A percentile compares a stretch with the other conserved stretches of the same genome.
Conservation (phyloP, 805 yeast genomes). For the Pichia deserticola region DNA sequence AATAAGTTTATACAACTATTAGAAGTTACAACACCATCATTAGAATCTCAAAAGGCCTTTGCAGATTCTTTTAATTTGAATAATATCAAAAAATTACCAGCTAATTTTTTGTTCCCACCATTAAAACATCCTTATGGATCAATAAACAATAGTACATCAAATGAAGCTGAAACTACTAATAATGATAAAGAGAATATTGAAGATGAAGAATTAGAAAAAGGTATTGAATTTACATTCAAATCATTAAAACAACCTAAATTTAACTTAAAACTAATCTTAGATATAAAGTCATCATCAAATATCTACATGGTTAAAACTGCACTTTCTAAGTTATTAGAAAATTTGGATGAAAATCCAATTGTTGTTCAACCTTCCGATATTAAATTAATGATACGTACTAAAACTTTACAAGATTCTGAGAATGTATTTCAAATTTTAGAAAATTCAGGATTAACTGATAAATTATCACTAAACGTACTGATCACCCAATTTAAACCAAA, state of each 20-base stretch:
- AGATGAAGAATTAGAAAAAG: not conserved
- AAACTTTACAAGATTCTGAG: constrained; percentile 41
- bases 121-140: constrained; percentile 3
- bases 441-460: not conserved
- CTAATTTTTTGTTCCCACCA: constrained; percentile 5
- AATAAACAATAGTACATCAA: not conserved
- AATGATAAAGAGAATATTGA: not conserved
- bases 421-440: constrained; percentile 16
- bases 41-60: constrained; percentile 1
- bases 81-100: not conserved
- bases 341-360: constrained; percentile 19
- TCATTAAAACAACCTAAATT: constrained; percentile 73
- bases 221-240: constrained; percentile 33
- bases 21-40: constrained; percentile 1
- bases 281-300: constrained; percentile 19
- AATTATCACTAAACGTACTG: constrained; percentile 12
- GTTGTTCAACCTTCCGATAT: constrained; percentile 30
- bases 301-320: constrained; percentile 32
- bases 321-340: constrained; percentile 25
- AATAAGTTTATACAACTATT: constrained; percentile 26
- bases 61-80: not conserved
- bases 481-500: constrained; percentile 8
- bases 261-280: constrained; percentile 16
- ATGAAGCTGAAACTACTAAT: too few species aligned
- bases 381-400: constrained; percentile 43